phyloP scores from a whole-genome alignment of 2,329 filamentous ascomycete species.

The Fusarium sulawesiense region DNA sequence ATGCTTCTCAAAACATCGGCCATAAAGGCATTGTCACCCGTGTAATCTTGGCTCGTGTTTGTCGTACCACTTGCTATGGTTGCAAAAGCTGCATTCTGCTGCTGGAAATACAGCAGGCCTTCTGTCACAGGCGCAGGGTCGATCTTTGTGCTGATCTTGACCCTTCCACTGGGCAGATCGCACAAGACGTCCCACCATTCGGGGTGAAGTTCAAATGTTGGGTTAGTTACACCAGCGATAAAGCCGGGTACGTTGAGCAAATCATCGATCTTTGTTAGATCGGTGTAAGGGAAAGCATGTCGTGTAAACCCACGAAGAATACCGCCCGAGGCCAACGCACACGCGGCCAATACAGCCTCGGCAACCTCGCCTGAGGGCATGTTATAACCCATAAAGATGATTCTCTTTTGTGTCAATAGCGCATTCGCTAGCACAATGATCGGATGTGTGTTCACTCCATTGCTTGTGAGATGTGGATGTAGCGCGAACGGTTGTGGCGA shows the following conservation, averaged over 20 bases:
- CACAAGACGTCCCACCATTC: conserved; percentile 99
- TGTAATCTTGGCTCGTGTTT: conserved; percentile 71
- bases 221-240: conserved; percentile 97
- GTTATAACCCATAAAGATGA: conserved; percentile 96
- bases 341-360: conserved; percentile 97
- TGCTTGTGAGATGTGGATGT: conserved; percentile 93
- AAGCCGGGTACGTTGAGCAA: conserved; percentile 96
- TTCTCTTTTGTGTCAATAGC: conserved; percentile 92
- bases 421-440: conserved; percentile 96
- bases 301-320: conserved; percentile 93
- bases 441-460: conserved; percentile 88
- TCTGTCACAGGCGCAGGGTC: conserved; percentile 85
- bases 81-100: conserved; percentile 73
- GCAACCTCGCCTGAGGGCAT: conserved; percentile 95
- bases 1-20: conserved; percentile 86
- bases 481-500: conserved; percentile 85
- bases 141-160: conserved; percentile 93
- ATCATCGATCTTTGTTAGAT: conserved; percentile 97
- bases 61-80: conserved; percentile 58
- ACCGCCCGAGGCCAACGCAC: conserved; percentile 90
- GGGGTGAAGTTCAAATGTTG: conserved; percentile 91
- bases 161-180: conserved; percentile 88
- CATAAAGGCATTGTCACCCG: conserved; percentile 91
- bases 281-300: conserved; percentile 97
- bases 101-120: conserved; percentile 87